Conservation (phyloP, 495 filamentous ascomycete genomes). For the Tuber brumale region DNA sequence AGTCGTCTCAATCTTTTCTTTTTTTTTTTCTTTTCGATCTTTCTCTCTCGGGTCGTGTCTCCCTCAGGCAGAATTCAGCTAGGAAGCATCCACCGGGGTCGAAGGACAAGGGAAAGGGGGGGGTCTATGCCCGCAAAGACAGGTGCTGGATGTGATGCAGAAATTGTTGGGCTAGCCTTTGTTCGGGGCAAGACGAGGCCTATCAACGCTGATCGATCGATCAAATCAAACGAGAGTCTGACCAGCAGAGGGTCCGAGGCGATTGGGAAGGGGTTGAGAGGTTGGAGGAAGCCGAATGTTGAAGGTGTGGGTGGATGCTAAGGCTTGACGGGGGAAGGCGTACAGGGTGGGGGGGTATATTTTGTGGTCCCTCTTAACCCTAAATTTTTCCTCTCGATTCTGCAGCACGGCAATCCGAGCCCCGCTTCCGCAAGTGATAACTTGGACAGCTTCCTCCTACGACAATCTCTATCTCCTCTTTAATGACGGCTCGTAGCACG, state of each 20-base stretch:
- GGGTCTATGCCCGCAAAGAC: constrained; percentile 4
- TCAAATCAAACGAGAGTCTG: background rate
- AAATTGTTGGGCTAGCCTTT: background rate
- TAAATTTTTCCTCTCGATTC: background rate
- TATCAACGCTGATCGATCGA: constrained; percentile 1
- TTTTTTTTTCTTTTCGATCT: background rate
- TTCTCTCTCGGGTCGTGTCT: background rate
- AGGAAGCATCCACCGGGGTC: background rate
- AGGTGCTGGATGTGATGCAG: background rate
- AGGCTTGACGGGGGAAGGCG: background rate
- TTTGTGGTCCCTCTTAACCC: background rate
- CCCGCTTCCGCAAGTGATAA: background rate
- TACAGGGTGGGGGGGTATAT: background rate
- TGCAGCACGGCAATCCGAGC: background rate
- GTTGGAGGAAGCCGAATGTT: background rate
- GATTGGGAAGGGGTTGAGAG: background rate
- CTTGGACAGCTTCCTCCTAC: background rate
- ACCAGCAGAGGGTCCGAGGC: constrained; percentile 3
- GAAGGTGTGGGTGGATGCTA: constrained; percentile 2
- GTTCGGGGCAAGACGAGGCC: background rate
- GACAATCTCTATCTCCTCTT: background rate
- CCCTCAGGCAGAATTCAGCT: background rate
- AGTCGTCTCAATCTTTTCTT: background rate
- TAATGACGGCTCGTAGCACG: background rate
- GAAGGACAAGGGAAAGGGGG: background rate